These are phyloP conservation scores for Trichoderma sp. DNA, from an alignment of 2,329 filamentous ascomycete genomes.

Conservation along the genomic window DNA sequence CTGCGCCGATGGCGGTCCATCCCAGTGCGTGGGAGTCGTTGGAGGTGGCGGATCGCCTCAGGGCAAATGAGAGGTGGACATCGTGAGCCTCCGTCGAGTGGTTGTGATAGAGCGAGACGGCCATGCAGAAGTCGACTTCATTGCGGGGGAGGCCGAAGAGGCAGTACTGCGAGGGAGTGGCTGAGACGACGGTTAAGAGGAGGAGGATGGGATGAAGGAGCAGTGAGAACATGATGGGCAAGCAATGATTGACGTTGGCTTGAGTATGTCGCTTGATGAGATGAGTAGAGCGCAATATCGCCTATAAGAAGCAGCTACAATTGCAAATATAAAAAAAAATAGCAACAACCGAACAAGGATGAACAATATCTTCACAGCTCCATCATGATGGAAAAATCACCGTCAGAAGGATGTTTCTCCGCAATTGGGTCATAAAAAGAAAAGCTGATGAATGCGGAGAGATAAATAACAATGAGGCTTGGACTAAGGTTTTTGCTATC, in stretches of 20 bases:
- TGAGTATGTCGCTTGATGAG: background rate
- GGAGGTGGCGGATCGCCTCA: constrained; percentile 11
- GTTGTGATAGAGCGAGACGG: constrained; percentile 32
- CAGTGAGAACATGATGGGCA: background rate
- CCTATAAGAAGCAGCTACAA: background rate
- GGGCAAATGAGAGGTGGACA: constrained; percentile 30
- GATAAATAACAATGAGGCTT: background rate
- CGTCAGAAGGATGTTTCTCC: background rate
- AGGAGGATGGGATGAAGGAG: background rate
- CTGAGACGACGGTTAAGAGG: constrained; percentile 8
- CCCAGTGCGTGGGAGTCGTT: constrained; percentile 17
- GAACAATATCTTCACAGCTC: background rate
- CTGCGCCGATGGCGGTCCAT: constrained; percentile 33
- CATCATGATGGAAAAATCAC: background rate
- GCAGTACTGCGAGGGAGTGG: constrained; percentile 32
- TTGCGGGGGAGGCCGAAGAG: constrained; percentile 28
- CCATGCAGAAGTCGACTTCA: constrained; percentile 32
- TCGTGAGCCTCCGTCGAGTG: constrained; percentile 31
- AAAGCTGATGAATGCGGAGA: constrained; percentile 3
- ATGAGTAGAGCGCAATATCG: background rate
- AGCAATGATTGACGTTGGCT: background rate
- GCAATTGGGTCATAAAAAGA: constrained; percentile 10
- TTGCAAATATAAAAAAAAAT: background rate
- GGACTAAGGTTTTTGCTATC: constrained; percentile 4
- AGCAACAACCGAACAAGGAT: background rate